A percentile compares a stretch with the other conserved stretches of the same genome.
These are phyloP conservation scores for Ceratocystis eucalypticola DNA, from an alignment of 2,329 filamentous ascomycete species.

Conservation along the genomic window DNA sequence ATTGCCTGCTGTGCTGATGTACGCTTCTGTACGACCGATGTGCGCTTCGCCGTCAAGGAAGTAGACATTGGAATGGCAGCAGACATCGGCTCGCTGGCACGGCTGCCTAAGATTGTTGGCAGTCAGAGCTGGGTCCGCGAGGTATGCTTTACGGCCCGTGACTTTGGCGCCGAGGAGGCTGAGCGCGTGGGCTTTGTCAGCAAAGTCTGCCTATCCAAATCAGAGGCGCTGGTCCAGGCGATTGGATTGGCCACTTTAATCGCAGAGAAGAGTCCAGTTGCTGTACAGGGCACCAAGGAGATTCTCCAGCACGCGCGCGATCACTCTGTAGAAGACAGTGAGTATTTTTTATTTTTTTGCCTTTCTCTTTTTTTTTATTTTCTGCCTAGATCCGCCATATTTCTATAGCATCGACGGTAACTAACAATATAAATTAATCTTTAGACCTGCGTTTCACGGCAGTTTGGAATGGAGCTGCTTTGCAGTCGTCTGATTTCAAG, in stretches of 20 bases:
- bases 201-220: slow-evolving; percentile 49
- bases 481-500: slow-evolving; percentile 69
- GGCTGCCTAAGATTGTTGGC: slow-evolving; percentile 60
- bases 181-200: slow-evolving; percentile 56
- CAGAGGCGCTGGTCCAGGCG: slow-evolving; percentile 46
- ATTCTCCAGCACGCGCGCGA: slow-evolving; percentile 71
- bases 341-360: slow-evolving; percentile 24
- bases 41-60: slow-evolving; percentile 60
- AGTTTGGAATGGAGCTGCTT: slow-evolving; percentile 72
- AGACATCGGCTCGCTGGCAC: slow-evolving; percentile 61
- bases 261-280: slow-evolving; percentile 73
- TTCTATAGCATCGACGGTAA: neutral
- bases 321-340: slow-evolving; percentile 61
- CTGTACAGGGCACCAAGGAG: slow-evolving; percentile 78
- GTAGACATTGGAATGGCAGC: slow-evolving; percentile 71
- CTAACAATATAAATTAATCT: neutral
- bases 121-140: slow-evolving; percentile 68
- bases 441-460: slow-evolving; percentile 65
- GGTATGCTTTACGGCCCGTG: slow-evolving; percentile 55
- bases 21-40: slow-evolving; percentile 46
- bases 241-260: slow-evolving; percentile 51
- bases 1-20: slow-evolving; percentile 57
- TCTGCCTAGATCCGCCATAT: neutral
- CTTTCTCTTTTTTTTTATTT: neutral
- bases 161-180: slow-evolving; percentile 58